Percentiles rank a stretch among this genome's conserved stretches.
Evolutionary conservation across 129 eudicot genomes (phyloP).

Genomic region (Escallonia herrerae): DNA sequence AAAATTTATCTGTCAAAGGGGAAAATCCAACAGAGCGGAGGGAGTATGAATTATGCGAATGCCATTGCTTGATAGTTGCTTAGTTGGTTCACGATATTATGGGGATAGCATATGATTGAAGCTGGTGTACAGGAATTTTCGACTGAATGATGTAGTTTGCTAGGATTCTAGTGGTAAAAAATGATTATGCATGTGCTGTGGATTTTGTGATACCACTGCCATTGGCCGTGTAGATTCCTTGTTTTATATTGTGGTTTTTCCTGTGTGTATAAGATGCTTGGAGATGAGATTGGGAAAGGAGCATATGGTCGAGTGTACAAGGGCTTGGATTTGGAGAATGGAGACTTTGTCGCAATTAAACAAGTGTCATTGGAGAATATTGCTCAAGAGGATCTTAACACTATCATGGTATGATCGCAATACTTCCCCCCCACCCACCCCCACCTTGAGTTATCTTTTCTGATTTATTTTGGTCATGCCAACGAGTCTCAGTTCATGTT

Average conservation of each 20-base stretch:
- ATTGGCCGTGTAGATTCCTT: slow-evolving; percentile 3
- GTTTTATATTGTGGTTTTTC: slow-evolving; percentile 7
- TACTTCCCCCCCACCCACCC: not conserved
- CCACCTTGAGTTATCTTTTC: not conserved
- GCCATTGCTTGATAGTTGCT: no score
- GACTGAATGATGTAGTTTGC: not conserved
- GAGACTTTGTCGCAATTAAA: slow-evolving; percentile 96
- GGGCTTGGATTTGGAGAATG: slow-evolving; percentile 97
- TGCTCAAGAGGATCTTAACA: slow-evolving; percentile 87
- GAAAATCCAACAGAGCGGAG: no score
- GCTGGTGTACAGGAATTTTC: no score
- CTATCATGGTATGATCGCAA: slow-evolving; percentile 62
- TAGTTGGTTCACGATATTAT: not conserved
- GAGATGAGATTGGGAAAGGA: slow-evolving; percentile 99
- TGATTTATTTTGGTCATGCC: not conserved
- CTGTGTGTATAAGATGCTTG: slow-evolving; percentile 61
- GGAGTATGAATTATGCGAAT: no score
- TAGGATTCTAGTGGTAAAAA: not conserved
- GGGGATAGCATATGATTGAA: not conserved
- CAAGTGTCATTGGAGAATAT: slow-evolving; percentile 95
- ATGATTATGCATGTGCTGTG: not conserved
- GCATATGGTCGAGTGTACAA: slow-evolving; percentile 98
- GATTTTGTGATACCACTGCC: slow-evolving; percentile 1
- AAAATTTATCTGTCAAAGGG: no score
- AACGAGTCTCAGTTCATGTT: not conserved